Percentiles rank a stretch among this genome's conserved stretches.
phyloP scores from a whole-genome alignment of 1,284 basidiomycete species.

The Ceratobasidium papillatum region DNA sequence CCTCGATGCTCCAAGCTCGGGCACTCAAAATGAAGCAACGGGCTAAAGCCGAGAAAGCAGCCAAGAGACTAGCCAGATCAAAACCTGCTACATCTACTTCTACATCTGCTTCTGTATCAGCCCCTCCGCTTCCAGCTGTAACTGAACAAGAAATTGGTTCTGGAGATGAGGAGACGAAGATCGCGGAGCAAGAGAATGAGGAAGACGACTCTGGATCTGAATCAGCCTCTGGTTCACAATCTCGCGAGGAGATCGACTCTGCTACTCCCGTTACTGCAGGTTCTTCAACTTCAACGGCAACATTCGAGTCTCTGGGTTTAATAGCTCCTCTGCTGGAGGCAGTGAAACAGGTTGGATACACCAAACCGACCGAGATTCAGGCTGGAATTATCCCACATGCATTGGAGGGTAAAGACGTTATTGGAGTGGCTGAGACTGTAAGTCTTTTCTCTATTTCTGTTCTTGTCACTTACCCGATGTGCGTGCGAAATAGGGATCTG shows the following conservation, averaged over 20 bases:
- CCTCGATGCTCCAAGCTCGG: conserved; percentile 21
- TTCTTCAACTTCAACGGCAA: conserved; percentile 45
- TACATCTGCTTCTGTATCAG: neutral
- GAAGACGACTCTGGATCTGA: neutral
- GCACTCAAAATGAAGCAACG: conserved; percentile 36
- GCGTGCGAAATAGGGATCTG: conserved; percentile 67
- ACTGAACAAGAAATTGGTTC: neutral
- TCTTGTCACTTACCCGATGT: neutral
- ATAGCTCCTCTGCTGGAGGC: conserved; percentile 91
- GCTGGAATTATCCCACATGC: conserved; percentile 89
- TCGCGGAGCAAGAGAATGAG: neutral
- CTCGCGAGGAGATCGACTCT: neutral
- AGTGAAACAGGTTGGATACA: conserved; percentile 84
- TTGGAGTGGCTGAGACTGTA: conserved; percentile 91
- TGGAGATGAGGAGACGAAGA: neutral
- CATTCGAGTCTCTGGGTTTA: conserved; percentile 76
- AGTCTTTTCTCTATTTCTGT: neutral
- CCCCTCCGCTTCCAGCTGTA: neutral
- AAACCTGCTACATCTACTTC: neutral
- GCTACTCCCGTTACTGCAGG: neutral
- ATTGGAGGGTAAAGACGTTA: conserved; percentile 91
- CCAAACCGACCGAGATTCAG: conserved; percentile 92
- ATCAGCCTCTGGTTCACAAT: neutral
- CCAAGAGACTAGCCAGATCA: conserved; percentile 2
- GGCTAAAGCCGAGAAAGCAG: conserved; percentile 26